Base-by-base conservation (phyloP, 73 alveolate genomes). In the Urostyla sp. region DNA sequence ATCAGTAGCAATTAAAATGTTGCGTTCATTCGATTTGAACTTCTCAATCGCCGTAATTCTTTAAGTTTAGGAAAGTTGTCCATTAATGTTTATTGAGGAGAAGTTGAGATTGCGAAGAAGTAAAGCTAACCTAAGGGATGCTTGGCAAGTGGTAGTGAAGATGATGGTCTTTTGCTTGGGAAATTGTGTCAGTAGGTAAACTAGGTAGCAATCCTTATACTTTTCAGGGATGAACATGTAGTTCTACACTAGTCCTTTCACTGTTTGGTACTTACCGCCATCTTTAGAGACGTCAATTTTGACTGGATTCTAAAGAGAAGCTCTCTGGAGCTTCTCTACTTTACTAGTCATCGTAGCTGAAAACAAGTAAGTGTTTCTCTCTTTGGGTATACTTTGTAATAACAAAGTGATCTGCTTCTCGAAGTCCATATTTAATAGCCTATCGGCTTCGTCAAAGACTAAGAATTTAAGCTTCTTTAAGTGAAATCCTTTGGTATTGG, bases 331-430 rank as follows among this genome's bases (percentile, higher is more conserved):
- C 78, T 96, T 85, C 30, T 95, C 90, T 0, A 92, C 99, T 87
- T 98, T 98, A 55, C 94, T 84, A 20, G 99, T 98, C 99, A 98
- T 98, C 0, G 99, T 98, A 8, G 99, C 99, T 28, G 99, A 97
- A 88, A 95, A 98, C 61, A 98, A 86, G 77, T 87, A 96, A 16
- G 99, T 98, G 76, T 83, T 92, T 60, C 99, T 79, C 32, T 87
- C 95, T 36, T 94, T 90, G 2, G 99, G 99, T 7, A 94, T 75
- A 31, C 43, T 60, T 45, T 88, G 72, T 56, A 96, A 86, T 56
- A 96, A 94, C 82, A 90, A 93, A 87, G 92, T 94, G 45, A 96
- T 91, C 79, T 96, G 96, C 72, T 95, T 95, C 67, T 94, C 99
- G 49, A 96, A 96, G 91, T 96, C 99, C 94, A 95, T 85, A 74